Evolutionary conservation across 495 filamentous ascomycete species (phyloP).

Genomic region (Trichoderma virens): DNA sequence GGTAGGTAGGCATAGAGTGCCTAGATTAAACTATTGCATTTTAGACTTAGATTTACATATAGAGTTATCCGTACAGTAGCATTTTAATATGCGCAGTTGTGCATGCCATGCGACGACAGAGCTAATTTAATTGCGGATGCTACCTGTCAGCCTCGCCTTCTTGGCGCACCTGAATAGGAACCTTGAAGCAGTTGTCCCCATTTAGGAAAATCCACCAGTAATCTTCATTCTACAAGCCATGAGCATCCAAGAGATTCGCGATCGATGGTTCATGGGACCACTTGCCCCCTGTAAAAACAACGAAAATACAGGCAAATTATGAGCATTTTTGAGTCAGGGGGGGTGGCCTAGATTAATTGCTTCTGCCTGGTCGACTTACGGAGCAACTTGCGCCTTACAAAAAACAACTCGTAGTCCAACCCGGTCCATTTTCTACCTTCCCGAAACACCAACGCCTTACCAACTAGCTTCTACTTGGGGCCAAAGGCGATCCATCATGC

Average conservation of each 20-base stretch:
- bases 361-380: not conserved
- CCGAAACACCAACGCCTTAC: not conserved
- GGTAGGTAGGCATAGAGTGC: not conserved
- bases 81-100: not conserved
- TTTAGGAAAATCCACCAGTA: not conserved
- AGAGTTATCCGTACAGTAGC: not conserved
- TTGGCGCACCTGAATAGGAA: slow-evolving; percentile 3
- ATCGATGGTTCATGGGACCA: not conserved
- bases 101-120: not conserved
- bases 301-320: not conserved
- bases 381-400: not conserved
- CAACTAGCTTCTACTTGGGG: not conserved
- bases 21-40: not conserved
- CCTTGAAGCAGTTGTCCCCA: not conserved
- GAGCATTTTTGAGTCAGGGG: not conserved
- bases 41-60: not conserved
- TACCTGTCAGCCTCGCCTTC: not conserved
- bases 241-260: not conserved
- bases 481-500: not conserved
- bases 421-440: not conserved
- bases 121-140: not conserved
- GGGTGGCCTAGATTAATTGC: not conserved
- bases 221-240: not conserved
- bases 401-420: not conserved
- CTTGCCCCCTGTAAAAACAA: not conserved